Evolutionary conservation across 257 asterid species (phyloP).

Genomic region (Primulina eburnea): DNA sequence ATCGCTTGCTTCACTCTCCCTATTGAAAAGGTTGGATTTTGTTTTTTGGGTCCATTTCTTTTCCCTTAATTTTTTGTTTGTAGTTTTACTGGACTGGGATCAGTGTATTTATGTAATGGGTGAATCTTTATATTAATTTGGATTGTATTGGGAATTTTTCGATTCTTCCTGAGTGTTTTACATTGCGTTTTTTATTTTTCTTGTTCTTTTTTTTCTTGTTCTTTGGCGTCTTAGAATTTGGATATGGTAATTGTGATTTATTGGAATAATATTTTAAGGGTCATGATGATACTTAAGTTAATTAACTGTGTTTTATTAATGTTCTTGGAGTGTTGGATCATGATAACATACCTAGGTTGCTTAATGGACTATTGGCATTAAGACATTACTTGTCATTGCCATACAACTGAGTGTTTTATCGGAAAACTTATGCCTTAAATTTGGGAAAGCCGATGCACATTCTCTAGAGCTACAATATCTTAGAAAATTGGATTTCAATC

Average conservation of each 20-base stretch:
- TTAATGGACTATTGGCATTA: background rate
- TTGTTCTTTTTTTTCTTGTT: background rate
- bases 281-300: background rate
- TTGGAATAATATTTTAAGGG: background rate
- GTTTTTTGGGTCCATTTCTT: background rate
- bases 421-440: too few relatives aligned
- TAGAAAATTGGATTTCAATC: too few relatives aligned
- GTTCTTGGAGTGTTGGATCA: background rate
- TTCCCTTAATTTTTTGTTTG: too few relatives aligned
- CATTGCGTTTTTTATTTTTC: background rate
- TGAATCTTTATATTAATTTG: conserved; percentile 6
- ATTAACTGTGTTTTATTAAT: background rate
- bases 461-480: too few relatives aligned
- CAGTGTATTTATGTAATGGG: background rate
- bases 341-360: background rate
- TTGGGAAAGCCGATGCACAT: too few relatives aligned
- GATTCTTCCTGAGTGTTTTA: background rate
- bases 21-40: conserved; percentile 60
- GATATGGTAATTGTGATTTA: too few relatives aligned
- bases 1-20: conserved; percentile 91
- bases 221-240: background rate
- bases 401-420: background rate
- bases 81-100: background rate
- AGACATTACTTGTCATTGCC: background rate
- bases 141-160: conserved; percentile 1